Evolutionary conservation across 495 filamentous ascomycete genomes (phyloP).

Genomic region (Aspergillus leporis): DNA sequence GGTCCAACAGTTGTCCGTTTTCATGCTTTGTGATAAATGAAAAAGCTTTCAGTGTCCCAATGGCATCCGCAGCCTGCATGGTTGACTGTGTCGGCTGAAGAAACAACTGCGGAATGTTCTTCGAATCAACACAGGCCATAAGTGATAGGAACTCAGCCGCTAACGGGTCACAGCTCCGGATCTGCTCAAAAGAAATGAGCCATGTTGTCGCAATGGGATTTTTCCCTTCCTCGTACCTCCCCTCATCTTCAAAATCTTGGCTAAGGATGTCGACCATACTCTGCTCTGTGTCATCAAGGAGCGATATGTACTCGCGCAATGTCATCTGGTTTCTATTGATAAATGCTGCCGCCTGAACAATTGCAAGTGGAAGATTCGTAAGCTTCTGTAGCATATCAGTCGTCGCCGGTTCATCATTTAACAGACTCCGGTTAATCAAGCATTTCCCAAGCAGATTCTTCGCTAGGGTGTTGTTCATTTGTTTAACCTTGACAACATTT

Average conservation of each 20-base stretch:
- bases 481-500: constrained; percentile 22
- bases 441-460: constrained; percentile 21
- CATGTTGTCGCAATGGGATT: constrained; percentile 58
- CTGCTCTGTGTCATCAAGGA: constrained; percentile 43
- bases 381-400: constrained; percentile 28
- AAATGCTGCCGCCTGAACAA: constrained; percentile 45
- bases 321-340: constrained; percentile 42
- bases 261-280: constrained; percentile 44
- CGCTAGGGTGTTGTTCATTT: constrained; percentile 29
- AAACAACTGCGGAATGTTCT: constrained; percentile 31
- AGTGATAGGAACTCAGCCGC: constrained; percentile 43
- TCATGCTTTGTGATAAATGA: constrained; percentile 20
- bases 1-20: constrained; percentile 1
- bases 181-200: constrained; percentile 54
- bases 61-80: constrained; percentile 14
- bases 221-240: constrained; percentile 38
- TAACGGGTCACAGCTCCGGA: constrained; percentile 26
- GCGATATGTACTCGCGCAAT: constrained; percentile 41
- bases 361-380: constrained; percentile 40
- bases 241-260: constrained; percentile 49
- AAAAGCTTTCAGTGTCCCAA: constrained; percentile 25
- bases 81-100: constrained; percentile 14
- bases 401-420: constrained; percentile 15
- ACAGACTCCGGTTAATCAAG: constrained; percentile 23
- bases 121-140: constrained; percentile 42